phyloP scores from a whole-genome alignment of 2,329 filamentous ascomycete genomes.

The Acephala macrosclerotiorum region DNA sequence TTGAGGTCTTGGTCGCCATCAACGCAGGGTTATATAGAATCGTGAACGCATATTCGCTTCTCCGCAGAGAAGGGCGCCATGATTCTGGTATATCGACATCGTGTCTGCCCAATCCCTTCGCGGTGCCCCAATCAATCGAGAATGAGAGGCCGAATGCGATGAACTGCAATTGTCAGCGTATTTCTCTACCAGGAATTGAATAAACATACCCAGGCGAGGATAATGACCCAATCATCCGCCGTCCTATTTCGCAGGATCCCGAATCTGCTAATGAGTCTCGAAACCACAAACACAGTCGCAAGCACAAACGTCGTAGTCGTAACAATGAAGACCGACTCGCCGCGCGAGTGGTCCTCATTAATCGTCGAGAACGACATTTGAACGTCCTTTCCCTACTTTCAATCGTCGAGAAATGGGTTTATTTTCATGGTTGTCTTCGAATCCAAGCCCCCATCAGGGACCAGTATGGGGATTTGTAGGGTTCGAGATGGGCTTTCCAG shows the following conservation, averaged over 20 bases:
- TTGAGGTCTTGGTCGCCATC: slow-evolving; percentile 93
- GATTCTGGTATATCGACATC: slow-evolving; percentile 63
- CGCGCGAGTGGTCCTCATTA: slow-evolving; percentile 39
- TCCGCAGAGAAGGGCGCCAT: slow-evolving; percentile 61
- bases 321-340: slow-evolving; percentile 71
- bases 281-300: slow-evolving; percentile 76
- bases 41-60: slow-evolving; percentile 69
- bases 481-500: neutral
- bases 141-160: slow-evolving; percentile 73
- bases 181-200: neutral
- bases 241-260: slow-evolving; percentile 75
- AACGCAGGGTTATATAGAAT: slow-evolving; percentile 80
- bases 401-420: neutral
- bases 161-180: slow-evolving; percentile 42
- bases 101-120: slow-evolving; percentile 72
- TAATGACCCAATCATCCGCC: slow-evolving; percentile 83
- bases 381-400: slow-evolving; percentile 4
- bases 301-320: slow-evolving; percentile 73
- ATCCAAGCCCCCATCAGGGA: slow-evolving; percentile 24
- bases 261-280: slow-evolving; percentile 76
- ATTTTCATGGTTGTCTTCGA: slow-evolving; percentile 29
- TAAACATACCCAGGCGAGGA: slow-evolving; percentile 72
- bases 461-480: neutral
- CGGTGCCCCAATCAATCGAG: slow-evolving; percentile 69
- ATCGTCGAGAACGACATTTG: neutral